Evolutionary conservation across 2,329 filamentous ascomycete genomes (phyloP), one percentile per base, ranked within the genome.

Genomic region (Colletotrichum neosansevieriae): DNA sequence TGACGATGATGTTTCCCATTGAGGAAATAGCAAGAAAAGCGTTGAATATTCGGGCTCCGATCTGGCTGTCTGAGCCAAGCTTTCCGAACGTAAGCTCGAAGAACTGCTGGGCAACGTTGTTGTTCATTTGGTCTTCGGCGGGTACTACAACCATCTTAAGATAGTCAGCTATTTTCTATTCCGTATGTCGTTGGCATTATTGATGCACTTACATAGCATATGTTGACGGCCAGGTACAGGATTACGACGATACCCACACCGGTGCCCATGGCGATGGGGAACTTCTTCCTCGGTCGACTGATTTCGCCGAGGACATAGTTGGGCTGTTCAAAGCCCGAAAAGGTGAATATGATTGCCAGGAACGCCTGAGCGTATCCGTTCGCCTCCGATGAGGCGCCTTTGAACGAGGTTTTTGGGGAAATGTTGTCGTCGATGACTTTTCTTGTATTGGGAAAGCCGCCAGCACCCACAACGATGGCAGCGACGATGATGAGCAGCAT

Each of bases 1-100:
- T 86, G 19, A 85, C 84, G 12, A 88, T 79, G 47, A 89, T 83
- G 72, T 89, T 88, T 0, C 86, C 86, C 56, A 88, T 79, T 24
- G 82, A 84, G 2, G 84, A 86, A 29, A 89, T 75, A 3, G 86
- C 85, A 6, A 87, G 78, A 47, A 89, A 81, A 0, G 79, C 83
- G 13, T 84, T 79, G 67, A 87, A 79, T 7, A 85, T 79, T 1
- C 78, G 76, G 6, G 76, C 72, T 9, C 75, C 76, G 4, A 72
- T 67, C 1, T 73, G 63, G 3, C 74, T 73, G 13, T 75, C 58
- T 2, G 70, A 21, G 6, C 57, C 77, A 9, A 80, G 67, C 13
- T 73, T 60, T 13, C 77, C 76, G 15, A 77, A 70, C 0, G 77
- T 78, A 15, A 72, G 60, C 67, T 79, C 50, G 29, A 82, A 80